Evolutionary conservation across 129 eudicot genomes (phyloP).

Genomic region (Tanacetum coccineum): DNA sequence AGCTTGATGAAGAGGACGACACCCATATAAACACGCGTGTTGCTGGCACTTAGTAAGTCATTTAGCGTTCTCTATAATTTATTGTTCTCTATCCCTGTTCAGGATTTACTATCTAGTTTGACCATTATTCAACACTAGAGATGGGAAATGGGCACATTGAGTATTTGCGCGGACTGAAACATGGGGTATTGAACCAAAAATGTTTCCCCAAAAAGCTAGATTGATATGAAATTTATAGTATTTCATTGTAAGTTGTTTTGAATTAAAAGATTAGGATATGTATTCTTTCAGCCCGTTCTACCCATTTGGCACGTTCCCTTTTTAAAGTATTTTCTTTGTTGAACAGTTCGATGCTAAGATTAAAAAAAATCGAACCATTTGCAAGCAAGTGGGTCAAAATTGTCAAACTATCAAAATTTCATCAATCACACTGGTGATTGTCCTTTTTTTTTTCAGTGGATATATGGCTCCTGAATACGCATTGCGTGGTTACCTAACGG

Average conservation of each 20-base stretch:
- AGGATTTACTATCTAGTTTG: not conserved
- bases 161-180: no score
- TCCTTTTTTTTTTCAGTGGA: not conserved
- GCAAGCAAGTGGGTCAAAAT: not conserved
- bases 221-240: no score
- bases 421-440: not conserved
- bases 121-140: not conserved
- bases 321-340: not conserved
- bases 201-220: not conserved
- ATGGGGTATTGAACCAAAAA: not conserved
- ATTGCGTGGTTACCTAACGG: no score
- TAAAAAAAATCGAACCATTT: not conserved
- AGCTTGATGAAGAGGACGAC: slow-evolving; percentile 67
- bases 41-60: slow-evolving; percentile 73
- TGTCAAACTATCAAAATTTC: not conserved
- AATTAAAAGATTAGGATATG: not conserved
- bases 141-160: not conserved
- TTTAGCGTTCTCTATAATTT: slow-evolving; percentile 1
- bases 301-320: not conserved
- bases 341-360: not conserved
- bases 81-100: not conserved
- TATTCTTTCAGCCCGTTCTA: not conserved
- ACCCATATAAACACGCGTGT: slow-evolving; percentile 68
- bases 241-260: not conserved
- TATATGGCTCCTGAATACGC: no score